These are phyloP conservation scores for Cinnamomum micranthum DNA, from an alignment of 164 flowering plant species.

Conservation along the genomic window DNA sequence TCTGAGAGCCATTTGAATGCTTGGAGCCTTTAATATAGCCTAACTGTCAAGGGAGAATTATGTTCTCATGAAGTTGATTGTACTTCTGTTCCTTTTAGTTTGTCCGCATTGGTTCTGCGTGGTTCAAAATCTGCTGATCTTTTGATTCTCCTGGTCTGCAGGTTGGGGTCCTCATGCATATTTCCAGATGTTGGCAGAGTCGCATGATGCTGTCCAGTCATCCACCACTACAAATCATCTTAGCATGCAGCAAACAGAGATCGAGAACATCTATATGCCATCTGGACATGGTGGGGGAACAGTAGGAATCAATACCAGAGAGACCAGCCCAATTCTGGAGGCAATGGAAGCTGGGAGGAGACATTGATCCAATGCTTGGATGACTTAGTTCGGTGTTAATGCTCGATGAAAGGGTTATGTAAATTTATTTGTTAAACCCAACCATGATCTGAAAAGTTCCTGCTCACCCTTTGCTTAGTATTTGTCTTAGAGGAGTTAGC, in stretches of 20 bases:
- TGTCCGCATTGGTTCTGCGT: neutral
- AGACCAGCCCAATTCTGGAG: constrained; percentile 32
- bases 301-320: constrained; percentile 3
- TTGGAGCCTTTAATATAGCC: too few relatives aligned
- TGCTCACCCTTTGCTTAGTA: neutral
- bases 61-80: neutral
- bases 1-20: too few relatives aligned
- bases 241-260: constrained; percentile 24
- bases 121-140: neutral
- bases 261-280: constrained; percentile 28
- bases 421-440: neutral
- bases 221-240: constrained; percentile 19
- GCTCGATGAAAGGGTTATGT: neutral
- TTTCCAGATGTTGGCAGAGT: constrained; percentile 45
- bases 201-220: constrained; percentile 24
- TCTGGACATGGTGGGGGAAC: constrained; percentile 12
- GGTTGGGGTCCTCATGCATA: constrained; percentile 30
- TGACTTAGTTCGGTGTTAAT: neutral
- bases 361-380: neutral
- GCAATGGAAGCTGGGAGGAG: constrained; percentile 27
- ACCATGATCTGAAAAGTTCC: neutral
- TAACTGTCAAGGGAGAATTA: neutral
- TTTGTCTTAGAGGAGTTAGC: neutral
- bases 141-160: constrained; percentile 7
- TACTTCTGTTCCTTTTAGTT: neutral